Percentiles rank a stretch among this genome's conserved stretches.
These are phyloP conservation scores for Eryngium alpinum DNA, from an alignment of 140 eudicot species.

Conservation along the genomic window DNA sequence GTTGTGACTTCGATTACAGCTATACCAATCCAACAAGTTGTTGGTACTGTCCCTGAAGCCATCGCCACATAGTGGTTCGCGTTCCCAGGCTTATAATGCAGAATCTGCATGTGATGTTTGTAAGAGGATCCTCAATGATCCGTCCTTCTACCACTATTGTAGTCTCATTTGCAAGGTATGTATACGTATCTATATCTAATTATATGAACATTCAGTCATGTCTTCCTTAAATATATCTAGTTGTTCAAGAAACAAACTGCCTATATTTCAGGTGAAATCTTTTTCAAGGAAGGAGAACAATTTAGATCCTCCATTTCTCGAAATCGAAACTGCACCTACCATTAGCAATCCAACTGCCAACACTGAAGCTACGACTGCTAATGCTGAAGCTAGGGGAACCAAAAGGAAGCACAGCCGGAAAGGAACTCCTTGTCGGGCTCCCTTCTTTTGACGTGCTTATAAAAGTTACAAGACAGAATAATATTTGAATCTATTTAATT, in stretches of 20 bases:
- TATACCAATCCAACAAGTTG: conserved; percentile 32
- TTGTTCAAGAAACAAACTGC: not conserved
- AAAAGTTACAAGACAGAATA: too few species aligned
- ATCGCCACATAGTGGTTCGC: conserved; percentile 34
- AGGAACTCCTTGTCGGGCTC: conserved; percentile 1
- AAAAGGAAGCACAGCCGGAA: not conserved
- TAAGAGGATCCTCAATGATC: conserved; percentile 25
- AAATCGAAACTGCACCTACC: not conserved
- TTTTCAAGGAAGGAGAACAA: conserved; percentile 1
- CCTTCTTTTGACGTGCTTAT: not conserved
- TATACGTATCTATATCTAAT: not conserved
- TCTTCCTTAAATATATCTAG: not conserved
- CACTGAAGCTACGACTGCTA: too few species aligned
- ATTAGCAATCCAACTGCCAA: not conserved
- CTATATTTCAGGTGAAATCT: conserved; percentile 20
- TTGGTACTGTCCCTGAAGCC: conserved; percentile 34
- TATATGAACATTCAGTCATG: not conserved
- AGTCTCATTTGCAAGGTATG: conserved; percentile 43
- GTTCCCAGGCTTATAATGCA: conserved; percentile 7
- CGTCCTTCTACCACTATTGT: conserved; percentile 24
- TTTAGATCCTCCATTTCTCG: not conserved
- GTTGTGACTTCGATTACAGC: conserved; percentile 18
- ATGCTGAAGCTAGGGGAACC: not conserved
- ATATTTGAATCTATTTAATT: too few species aligned
- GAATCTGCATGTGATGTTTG: conserved; percentile 24